phyloP scores from a whole-genome alignment of 768 basidiomycete species.

The Mycena sanguinolenta region DNA sequence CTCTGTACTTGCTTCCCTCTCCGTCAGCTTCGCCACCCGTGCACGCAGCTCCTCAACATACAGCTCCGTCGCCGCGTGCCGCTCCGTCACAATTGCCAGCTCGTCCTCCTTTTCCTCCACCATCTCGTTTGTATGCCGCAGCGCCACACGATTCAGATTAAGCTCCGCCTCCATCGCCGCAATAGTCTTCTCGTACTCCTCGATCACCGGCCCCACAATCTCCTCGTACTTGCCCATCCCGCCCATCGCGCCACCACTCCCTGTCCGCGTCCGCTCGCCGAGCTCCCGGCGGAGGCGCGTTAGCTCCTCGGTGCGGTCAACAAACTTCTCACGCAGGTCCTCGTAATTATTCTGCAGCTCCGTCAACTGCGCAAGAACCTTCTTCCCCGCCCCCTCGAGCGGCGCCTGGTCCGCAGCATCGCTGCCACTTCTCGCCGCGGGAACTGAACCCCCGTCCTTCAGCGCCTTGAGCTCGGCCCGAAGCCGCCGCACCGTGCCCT shows the following conservation, averaged over 20 bases:
- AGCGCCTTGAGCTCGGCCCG: conserved; percentile 88
- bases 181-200: conserved; percentile 99
- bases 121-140: conserved; percentile 92
- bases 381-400: conserved; percentile 77
- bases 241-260: conserved; percentile 70
- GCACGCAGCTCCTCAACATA: conserved; percentile 90
- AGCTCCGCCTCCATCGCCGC: conserved; percentile 94
- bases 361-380: conserved; percentile 83
- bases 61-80: conserved; percentile 83
- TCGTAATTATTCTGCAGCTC: conserved; percentile 90
- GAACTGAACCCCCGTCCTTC: conserved; percentile 72
- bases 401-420: conserved; percentile 52
- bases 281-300: conserved; percentile 84
- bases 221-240: conserved; percentile 89
- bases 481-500: conserved; percentile 85
- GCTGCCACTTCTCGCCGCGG: conserved; percentile 29
- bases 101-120: conserved; percentile 94
- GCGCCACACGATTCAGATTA: conserved; percentile 86
- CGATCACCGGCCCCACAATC: conserved; percentile 96
- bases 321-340: conserved; percentile 85
- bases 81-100: conserved; percentile 70
- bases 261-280: conserved; percentile 77
- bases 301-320: conserved; percentile 90
- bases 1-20: conserved; percentile 94
- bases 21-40: conserved; percentile 84